Base-by-base conservation (phyloP, 2,329 filamentous ascomycete species). In the Triangularia setosa region DNA sequence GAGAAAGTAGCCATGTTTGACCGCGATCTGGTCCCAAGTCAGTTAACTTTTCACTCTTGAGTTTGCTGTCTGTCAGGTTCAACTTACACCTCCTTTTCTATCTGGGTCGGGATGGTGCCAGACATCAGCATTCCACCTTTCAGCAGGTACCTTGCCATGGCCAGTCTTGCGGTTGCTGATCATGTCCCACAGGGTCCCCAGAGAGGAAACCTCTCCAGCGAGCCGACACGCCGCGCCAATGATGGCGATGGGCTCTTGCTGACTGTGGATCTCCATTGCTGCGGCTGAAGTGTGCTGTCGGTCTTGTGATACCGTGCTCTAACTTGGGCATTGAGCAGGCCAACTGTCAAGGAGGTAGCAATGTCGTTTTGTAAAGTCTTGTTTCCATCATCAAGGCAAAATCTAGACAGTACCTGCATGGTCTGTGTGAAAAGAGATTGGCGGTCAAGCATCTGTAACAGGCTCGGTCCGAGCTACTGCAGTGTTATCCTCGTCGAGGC, bases 1-100 rank as follows among this genome's bases (percentile, higher is more conserved):
- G 24, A 64, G 27, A 48, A 64, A 64, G 27, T 64, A 52, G 24
- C 35, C 58, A 27, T 59, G 57, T n/a, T 48, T 59, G 57, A 59
- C 55, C 2, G 27, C 28, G 8, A 58, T 58, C 55, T 57, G 54
- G 54, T 21, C n/a, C 9, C 11, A 23, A 6, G 5, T 57, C 54
- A 57, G 54, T 28, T 12, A n/a, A 53, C 27, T 8, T 4, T 5
- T 24, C 18, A 5, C 18, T 21, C 16, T 16, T 48, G 18, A 16
- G 4, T 5, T 7, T 24, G 8, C 8, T 21, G 16, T 53, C 8
- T 23, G 5, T 53, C 18, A 12, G 18, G 11, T 14, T 21, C 8
- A 30, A 57, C 54, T 57, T 57, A 57, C 54, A 28, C 27, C 28
- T 40, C 55, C 55, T 58, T 58, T 58, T 11, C 55, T 58, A 27